Base-by-base conservation (phyloP, 495 filamentous ascomycete species). In the Amniculicola lignicola region DNA sequence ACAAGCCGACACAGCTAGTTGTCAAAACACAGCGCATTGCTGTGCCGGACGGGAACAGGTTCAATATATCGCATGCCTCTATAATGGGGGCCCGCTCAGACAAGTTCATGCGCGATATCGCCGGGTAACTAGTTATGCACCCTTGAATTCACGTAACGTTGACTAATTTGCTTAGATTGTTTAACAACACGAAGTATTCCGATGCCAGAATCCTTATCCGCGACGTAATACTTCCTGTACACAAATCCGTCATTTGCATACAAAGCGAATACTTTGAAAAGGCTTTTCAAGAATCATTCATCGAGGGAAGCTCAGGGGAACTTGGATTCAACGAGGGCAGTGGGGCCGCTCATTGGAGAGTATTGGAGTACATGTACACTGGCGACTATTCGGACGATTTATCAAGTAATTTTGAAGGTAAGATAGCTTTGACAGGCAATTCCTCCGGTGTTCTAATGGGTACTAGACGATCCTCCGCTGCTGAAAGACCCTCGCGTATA, bases 291-390 rank as follows among this genome's bases (percentile, higher is more conserved):
- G 37, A 29, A 27, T 11, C 19, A 19, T 54, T 54, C 27, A 39
- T 23, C 23, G 29, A 54, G 39, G 50, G n/a, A 28, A 19, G 24
- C 4, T 44, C 22, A 19, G 29, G 29, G n/a, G 25, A 31, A 9
- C 22, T 54, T 21, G 25, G 22, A 54, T 54, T 54, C 39, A 9
- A 54, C 24, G 14, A 54, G 2, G 50, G 18, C 6, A 54, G 38
- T 44, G 50, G 38, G 16, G 39, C 25, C 39, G 39, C 50, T 22
- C 27, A 54, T 22, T 54, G 39, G 39, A 54, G 39, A 27, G 37
- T 54, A 12, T 54, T 54, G 15, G 50, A 54, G 39, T 54, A 54
- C 50, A 35, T 54, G 24, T 54, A 54, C 39, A 54, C 39, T 19
- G 50, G 37, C 33, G 23, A 29, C 24, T 54, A 54, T 36, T 54